These are phyloP conservation scores for Suhomyces atakaporum DNA, from an alignment of 1,139 yeast genomes.

Conservation along the genomic window DNA sequence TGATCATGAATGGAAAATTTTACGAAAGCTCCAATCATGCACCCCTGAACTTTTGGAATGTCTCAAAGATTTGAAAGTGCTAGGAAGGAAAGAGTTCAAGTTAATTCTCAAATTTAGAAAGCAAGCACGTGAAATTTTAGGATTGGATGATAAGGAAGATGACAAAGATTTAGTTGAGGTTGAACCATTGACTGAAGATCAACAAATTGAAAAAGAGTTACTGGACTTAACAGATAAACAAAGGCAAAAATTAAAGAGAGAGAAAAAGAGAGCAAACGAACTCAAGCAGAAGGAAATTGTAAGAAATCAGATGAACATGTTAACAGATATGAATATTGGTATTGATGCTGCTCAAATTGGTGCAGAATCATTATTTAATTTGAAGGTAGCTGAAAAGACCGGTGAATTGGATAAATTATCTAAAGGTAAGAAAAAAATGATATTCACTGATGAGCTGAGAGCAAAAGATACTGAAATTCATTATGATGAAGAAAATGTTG, in stretches of 20 bases:
- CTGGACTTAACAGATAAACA: constrained; percentile 72
- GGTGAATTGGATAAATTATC: constrained; percentile 75
- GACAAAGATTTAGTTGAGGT: constrained; percentile 56
- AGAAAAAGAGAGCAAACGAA: constrained; percentile 80
- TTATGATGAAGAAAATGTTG: constrained; percentile 44
- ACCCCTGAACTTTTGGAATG: constrained; percentile 79
- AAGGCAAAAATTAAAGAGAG: constrained; percentile 69
- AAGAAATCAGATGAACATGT: constrained; percentile 96
- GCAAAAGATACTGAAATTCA: constrained; percentile 57
- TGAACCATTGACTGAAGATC: constrained; percentile 82
- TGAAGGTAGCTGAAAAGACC: constrained; percentile 80
- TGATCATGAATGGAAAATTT: constrained; percentile 70
- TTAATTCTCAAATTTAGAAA: constrained; percentile 83
- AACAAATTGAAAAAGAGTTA: constrained; percentile 82
- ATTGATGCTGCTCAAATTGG: constrained; percentile 87
- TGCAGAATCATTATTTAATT: constrained; percentile 76
- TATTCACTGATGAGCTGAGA: constrained; percentile 58
- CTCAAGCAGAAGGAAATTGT: constrained; percentile 81
- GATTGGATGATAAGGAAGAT: constrained; percentile 59
- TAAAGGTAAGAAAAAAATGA: constrained; percentile 80
- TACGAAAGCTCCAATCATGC: constrained; percentile 72
- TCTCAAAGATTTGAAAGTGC: constrained; percentile 85
- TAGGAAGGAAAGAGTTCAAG: constrained; percentile 93
- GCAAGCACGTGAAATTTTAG: constrained; percentile 77
- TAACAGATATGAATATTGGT: constrained; percentile 91